These are phyloP conservation scores for Nephromyces sp. DNA, from an alignment of 169 alveolate species.

Conservation along the genomic window DNA sequence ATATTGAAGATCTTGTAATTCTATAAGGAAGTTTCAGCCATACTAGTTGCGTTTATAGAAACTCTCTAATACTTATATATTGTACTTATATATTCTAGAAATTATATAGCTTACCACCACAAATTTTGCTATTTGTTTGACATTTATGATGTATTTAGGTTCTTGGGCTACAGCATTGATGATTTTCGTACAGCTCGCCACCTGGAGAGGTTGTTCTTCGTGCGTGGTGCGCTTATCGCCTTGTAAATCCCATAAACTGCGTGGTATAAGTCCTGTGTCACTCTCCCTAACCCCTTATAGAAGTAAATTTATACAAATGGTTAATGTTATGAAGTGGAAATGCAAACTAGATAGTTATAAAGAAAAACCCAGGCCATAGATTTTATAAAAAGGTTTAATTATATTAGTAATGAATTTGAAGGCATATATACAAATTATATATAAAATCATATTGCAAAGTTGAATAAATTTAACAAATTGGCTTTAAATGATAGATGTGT, in stretches of 20 bases:
- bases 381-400: background rate
- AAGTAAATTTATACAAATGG: background rate
- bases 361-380: background rate
- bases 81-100: no score
- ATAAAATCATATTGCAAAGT: background rate
- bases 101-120: conserved; percentile 80
- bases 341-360: background rate
- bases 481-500: no score
- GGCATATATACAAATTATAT: background rate
- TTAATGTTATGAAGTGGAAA: background rate
- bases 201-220: conserved; percentile 92
- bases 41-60: no score
- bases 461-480: no score
- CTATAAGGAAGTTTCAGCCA: no score
- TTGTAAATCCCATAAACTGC: conserved; percentile 94
- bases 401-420: background rate
- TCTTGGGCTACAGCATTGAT: conserved; percentile 89
- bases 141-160: conserved; percentile 68
- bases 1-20: no score
- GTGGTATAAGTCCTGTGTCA: conserved; percentile 97
- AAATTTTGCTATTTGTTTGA: conserved; percentile 94
- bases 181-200: conserved; percentile 96
- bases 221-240: conserved; percentile 90
- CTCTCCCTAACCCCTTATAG: conserved; percentile 93
- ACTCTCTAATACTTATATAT: no score